Base-by-base conservation (phyloP, 129 eudicot species). In the Scalesia atractyloides region DNA sequence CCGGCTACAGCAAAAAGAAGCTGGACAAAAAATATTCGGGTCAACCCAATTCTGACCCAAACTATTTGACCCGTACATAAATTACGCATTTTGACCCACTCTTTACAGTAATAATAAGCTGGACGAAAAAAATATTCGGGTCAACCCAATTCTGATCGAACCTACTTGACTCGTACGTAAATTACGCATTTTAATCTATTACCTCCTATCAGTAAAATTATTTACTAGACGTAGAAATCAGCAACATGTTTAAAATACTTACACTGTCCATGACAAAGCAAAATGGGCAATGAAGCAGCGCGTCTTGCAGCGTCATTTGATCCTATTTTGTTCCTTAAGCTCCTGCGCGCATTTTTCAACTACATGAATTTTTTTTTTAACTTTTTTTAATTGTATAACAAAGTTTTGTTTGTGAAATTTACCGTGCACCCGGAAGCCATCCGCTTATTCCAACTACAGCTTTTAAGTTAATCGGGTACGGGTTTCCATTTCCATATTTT, bases 381-480 rank as follows among this genome's bases (percentile, higher is more conserved):
- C 7, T 7, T 70, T 34, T 52, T 3, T 37, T 0, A 72, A 26
- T 5, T 14, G 16, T 13, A 17, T 44, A 26, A 24, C 15, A 8
- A 50, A 9, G 0, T 39, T 56, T 5, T 48, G 10, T 69, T 58
- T 54, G 48, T 43, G 44, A 15, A 58, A 33, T 6, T 47, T 51
- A 93, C 98, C 97, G 77, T 54, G 97, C 79, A 79, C 89, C 87
- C 43, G 98, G 98, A 90, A 94, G 98, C 96, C 98, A 94, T 24
- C 97, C 97, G 69, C 98, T 94, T 52, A 94, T 74, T 66, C 96
- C 97, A 60, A 94, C 81, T 44, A 90, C 82, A 33, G 93, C 92
- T 74, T 86, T 90, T 36, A 94, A 66, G 80, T 88, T 81, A 71
- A 94, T 81, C n/a, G 98, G 88, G 81, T 87, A 94, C n/a, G 91